A percentile compares a stretch with the other conserved stretches of the same genome.
Conservation (phyloP, 2,329 filamentous ascomycete species). For the Botrytis paeoniae region DNA sequence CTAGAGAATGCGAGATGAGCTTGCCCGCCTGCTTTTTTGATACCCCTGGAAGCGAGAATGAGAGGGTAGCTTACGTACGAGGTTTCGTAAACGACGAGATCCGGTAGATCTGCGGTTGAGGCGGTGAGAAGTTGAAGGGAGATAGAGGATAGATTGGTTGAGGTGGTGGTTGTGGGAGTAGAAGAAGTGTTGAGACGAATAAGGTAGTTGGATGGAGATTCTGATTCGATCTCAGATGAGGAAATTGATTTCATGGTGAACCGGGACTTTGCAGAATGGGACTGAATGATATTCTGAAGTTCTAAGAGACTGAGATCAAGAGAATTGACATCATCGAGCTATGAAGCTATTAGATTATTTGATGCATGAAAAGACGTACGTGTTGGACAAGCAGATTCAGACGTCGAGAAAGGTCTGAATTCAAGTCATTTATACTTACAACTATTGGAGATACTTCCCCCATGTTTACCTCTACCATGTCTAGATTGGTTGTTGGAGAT, state of each 20-base stretch:
- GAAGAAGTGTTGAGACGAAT: conserved; percentile 38
- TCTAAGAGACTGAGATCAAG: conserved; percentile 41
- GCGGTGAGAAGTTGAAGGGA: conserved; percentile 38
- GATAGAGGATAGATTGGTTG: conserved; percentile 21
- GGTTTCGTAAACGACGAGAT: conserved; percentile 46
- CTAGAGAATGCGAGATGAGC: conserved; percentile 35
- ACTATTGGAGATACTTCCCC: conserved; percentile 39
- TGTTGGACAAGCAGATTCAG: not conserved
- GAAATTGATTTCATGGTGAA: conserved; percentile 39
- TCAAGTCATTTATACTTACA: conserved; percentile 35
- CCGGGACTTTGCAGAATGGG: conserved; percentile 39
- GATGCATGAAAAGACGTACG: not conserved
- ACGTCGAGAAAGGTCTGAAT: not conserved
- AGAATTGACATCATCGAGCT: conserved; percentile 24
- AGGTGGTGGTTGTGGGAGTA: conserved; percentile 24
- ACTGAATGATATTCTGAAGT: conserved; percentile 39
- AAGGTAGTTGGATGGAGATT: conserved; percentile 36
- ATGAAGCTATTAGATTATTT: conserved; percentile 35
- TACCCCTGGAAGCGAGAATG: conserved; percentile 42
- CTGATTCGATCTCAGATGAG: conserved; percentile 25
- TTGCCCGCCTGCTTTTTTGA: conserved; percentile 44
- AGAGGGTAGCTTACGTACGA: conserved; percentile 46
- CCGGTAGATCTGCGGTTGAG: conserved; percentile 41
- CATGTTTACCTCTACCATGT: conserved; percentile 36
- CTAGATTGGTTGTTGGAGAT: conserved; percentile 34